Evolutionary conservation across 176 grass and related monocot species (phyloP).

Genomic region (Ananas comosus): DNA sequence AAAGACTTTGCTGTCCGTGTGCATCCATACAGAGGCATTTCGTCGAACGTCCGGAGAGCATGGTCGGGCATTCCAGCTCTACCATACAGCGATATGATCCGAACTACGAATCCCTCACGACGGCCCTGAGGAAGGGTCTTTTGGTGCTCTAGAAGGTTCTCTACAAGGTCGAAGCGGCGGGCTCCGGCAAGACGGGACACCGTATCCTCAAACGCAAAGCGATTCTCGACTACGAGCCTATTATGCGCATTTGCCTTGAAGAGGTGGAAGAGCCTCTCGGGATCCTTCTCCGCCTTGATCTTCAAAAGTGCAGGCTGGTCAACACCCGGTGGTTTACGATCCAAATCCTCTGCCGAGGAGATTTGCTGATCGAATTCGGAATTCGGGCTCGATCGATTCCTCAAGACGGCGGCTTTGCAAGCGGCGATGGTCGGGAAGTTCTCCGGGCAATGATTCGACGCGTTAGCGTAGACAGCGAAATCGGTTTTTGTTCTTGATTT

Average conservation of each 20-base stretch:
- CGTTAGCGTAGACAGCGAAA: slow-evolving; percentile 27
- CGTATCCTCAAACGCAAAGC: slow-evolving; percentile 66
- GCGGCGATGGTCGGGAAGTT: slow-evolving; percentile 70
- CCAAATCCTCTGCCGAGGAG: neutral
- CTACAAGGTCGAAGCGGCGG: slow-evolving; percentile 70
- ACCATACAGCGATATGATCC: slow-evolving; percentile 68
- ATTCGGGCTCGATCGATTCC: neutral
- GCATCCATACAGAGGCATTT: slow-evolving; percentile 66
- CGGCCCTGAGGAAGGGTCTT: slow-evolving; percentile 68
- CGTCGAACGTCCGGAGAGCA: slow-evolving; percentile 47
- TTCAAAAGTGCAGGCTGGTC: slow-evolving; percentile 38
- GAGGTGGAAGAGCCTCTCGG: slow-evolving; percentile 65
- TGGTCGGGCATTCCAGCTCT: slow-evolving; percentile 64
- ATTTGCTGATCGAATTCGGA: neutral
- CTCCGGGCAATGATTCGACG: slow-evolving; percentile 15
- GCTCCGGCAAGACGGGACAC: slow-evolving; percentile 65
- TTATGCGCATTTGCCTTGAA: slow-evolving; percentile 66
- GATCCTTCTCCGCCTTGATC: slow-evolving; percentile 75
- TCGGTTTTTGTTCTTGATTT: slow-evolving; percentile 30
- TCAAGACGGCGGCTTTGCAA: slow-evolving; percentile 38
- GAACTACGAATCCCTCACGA: slow-evolving; percentile 72
- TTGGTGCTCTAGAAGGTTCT: slow-evolving; percentile 81
- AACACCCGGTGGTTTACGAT: neutral
- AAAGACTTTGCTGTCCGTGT: slow-evolving; percentile 66
- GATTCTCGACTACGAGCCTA: slow-evolving; percentile 65